Percentiles rank a stretch among this genome's conserved stretches.
phyloP scores from a whole-genome alignment of 306 rosid genomes.

The Psophocarpus tetragonolobus region DNA sequence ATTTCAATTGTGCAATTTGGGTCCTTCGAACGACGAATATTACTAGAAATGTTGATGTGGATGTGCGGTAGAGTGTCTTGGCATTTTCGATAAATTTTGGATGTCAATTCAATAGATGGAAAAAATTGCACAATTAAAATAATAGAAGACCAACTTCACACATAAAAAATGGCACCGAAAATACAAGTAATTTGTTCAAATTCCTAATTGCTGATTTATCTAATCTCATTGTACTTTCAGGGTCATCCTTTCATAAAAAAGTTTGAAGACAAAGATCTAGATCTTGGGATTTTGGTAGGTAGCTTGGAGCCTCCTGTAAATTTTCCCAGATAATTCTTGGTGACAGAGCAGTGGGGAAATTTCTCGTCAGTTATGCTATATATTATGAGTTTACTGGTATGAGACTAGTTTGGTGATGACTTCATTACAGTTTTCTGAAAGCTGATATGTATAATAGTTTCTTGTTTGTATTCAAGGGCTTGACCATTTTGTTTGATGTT shows the following conservation, averaged over 20 bases:
- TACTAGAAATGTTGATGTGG: no score
- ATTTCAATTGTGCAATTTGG: not conserved
- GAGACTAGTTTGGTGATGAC: slow-evolving; percentile 29
- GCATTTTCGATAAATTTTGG: not conserved
- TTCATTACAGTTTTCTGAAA: slow-evolving; percentile 19
- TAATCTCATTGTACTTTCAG: slow-evolving; percentile 49
- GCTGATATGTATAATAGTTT: slow-evolving; percentile 39
- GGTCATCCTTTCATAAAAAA: slow-evolving; percentile 92
- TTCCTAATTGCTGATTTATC: slow-evolving; percentile 14
- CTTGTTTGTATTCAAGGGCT: slow-evolving; percentile 31
- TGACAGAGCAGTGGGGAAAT: slow-evolving; percentile 34
- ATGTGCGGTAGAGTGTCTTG: not conserved
- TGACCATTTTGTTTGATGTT: slow-evolving; percentile 15
- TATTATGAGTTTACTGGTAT: slow-evolving; percentile 24
- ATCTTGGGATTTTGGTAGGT: slow-evolving; percentile 84
- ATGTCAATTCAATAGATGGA: not conserved
- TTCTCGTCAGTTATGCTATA: slow-evolving; percentile 30
- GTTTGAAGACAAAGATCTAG: slow-evolving; percentile 94
- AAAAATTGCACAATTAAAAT: no score
- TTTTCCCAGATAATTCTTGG: slow-evolving; percentile 64
- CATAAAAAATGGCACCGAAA: not conserved
- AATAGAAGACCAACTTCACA: no score
- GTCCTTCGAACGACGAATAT: not conserved
- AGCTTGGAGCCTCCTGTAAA: slow-evolving; percentile 93
- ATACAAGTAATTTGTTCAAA: not conserved